Base-by-base conservation (phyloP, 805 yeast species). In the Candida namnaoensis region DNA sequence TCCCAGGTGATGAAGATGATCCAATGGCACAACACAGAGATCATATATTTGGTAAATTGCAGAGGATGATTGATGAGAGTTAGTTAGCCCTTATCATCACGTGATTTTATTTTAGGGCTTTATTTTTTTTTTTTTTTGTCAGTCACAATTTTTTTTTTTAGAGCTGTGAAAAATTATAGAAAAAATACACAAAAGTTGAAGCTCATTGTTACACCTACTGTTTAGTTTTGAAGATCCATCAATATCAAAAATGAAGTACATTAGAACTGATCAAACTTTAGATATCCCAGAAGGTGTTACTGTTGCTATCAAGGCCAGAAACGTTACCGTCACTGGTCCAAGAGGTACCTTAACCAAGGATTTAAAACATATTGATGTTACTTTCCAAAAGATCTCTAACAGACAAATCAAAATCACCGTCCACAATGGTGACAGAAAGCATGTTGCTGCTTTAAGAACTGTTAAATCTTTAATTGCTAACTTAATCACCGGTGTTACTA, bases 371-470 rank as follows among this genome's bases (percentile, higher is more conserved):
- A 81, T 93, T 62, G 87, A 91, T 69, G 95, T 93, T 60, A 82
- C 96, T 58, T 91, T 93, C 83, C 60, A 69, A 64, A 88, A 90
- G 78, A 65, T 85, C 53, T 68, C 71, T 65, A 73, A 78, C 74
- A 74, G 65, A 54, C 79, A 76, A 61, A 76, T 93, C 74, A 85
- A 83, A 75, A 79, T 93, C 68, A 77, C 88, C 59, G 96, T 93
- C 57, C 95, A 85, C 83, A 88, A 91, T 70, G 99, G 98, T 77
- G 96, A 88, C 85, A 87, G 98, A 82, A 91, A 91, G 84, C 99
- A 93, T 76, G 98, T 93, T 70, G 99, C 99, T 69, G 85, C 96
- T 66, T 79, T 93, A 70, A 90, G 98, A 81, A 91, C 99, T 51
- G 98, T 93, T 71, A 90, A 88, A 77, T 87, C 98, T 54, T 76